These are phyloP conservation scores for Cucurbita argyrosperma DNA, from an alignment of 306 rosid species.

Conservation along the genomic window DNA sequence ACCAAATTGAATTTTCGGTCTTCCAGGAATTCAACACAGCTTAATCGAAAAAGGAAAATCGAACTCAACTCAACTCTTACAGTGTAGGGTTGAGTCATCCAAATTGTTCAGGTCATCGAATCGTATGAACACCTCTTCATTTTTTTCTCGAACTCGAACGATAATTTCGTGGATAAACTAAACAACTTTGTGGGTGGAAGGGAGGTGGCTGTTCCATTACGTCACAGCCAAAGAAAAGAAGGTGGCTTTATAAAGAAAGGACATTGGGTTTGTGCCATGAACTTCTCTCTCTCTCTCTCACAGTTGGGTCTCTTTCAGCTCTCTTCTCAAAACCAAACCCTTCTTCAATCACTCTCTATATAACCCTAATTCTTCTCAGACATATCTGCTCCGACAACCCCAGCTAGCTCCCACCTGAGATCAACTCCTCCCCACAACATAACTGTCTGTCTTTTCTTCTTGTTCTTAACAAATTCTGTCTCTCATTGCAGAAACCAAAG, in stretches of 20 bases:
- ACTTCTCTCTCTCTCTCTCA: background rate
- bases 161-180: background rate
- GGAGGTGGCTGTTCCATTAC: background rate
- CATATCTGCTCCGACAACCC: background rate
- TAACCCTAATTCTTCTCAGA: background rate
- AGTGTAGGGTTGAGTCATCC: too few species aligned
- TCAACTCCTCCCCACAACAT: background rate
- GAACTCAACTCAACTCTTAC: too few species aligned
- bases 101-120: too few species aligned
- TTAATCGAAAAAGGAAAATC: too few species aligned
- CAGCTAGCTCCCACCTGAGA: background rate
- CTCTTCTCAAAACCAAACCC: background rate
- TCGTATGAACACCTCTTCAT: too few species aligned
- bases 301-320: slow-evolving; percentile 1
- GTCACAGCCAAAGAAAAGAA: background rate
- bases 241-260: background rate
- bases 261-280: background rate
- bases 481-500: background rate
- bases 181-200: background rate
- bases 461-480: background rate
- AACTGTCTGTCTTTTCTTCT: background rate
- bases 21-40: too few species aligned
- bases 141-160: too few species aligned
- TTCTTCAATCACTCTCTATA: background rate
- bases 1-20: too few species aligned